Evolutionary conservation across 2,329 filamentous ascomycete genomes (phyloP).

Genomic region (Beauveria sp.): DNA sequence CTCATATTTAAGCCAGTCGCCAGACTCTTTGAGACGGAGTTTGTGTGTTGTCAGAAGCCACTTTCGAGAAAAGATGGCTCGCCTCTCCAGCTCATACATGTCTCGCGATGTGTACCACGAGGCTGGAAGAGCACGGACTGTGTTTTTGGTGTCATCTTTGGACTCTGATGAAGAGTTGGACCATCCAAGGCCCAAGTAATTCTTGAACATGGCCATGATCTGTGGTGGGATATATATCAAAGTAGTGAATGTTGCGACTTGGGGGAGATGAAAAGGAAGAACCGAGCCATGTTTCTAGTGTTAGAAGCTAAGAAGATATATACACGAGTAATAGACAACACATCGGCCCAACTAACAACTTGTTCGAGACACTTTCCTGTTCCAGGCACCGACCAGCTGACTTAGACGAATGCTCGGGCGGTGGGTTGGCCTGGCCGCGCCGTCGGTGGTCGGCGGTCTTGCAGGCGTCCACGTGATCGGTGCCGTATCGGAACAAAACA

Average conservation of each 20-base stretch:
- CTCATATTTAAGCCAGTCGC: slow-evolving; percentile 45
- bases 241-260: not conserved
- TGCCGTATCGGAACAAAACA: not conserved
- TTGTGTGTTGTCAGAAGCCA: slow-evolving; percentile 44
- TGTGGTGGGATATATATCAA: not conserved
- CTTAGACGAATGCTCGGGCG: slow-evolving; percentile 7
- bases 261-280: not conserved
- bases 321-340: not conserved
- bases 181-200: slow-evolving; percentile 6
- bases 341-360: too few relatives aligned
- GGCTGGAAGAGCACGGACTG: slow-evolving; percentile 29
- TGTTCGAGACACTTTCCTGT: not conserved
- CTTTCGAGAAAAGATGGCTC: slow-evolving; percentile 42
- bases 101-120: slow-evolving; percentile 39
- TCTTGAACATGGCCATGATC: slow-evolving; percentile 8
- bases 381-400: slow-evolving; percentile 7
- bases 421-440: slow-evolving; percentile 4
- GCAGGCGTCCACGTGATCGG: slow-evolving; percentile 11
- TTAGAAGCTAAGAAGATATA: not conserved
- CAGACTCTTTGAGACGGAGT: slow-evolving; percentile 37
- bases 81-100: slow-evolving; percentile 43
- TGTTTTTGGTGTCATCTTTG: slow-evolving; percentile 8
- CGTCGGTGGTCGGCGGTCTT: slow-evolving; percentile 7
- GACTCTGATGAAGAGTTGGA: slow-evolving; percentile 9
- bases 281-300: not conserved